Evolutionary conservation across 345 rosid genomes (phyloP), one percentile per base, ranked within the genome.

Genomic region (Salix suchowensis): DNA sequence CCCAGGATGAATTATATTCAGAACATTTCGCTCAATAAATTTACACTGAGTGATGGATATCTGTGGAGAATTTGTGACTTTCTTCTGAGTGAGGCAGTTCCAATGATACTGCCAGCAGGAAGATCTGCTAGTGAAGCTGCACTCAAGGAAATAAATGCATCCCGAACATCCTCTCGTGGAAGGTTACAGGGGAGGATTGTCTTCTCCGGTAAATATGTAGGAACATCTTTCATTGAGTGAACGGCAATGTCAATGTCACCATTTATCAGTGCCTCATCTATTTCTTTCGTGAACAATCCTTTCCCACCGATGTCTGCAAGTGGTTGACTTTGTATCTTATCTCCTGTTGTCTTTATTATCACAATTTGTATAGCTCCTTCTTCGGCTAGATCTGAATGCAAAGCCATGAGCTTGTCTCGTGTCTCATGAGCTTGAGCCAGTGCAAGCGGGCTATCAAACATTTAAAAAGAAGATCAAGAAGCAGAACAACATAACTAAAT

Each of bases 381-480:
- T 84, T 91, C 93, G 11, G 88, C 86, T 44, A 96, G 89, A 76
- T 93, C 98, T 0, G 90, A 88, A 69, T 96, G 97, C 65, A 71
- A 68, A 0, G 90, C 88, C 91, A 82, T 90, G 75, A 96, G 97
- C 76, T 93, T 93, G 66, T 84, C 88, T 65, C 91, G 82, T 3
- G 99, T 93, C 89, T 96, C 97, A n/a, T 92, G 86, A 76, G 99
- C 98, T 82, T 96, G 99, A 74, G 99, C 99, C 78, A 96, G 97
- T 34, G 98, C 99, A 60, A 96, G 82, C 7, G 99, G 99, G 84
- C 99, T 96, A 88, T 76, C 89, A 88, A 82, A 82, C 77, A 85
- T 28, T 78, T 70, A 55, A 66, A 75, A 83, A 83, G 72, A 69
- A 64, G 37, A 79, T 86, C 83, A 24, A 77, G 26, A 71, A 64